Evolutionary conservation across 139 green algal species (phyloP).

Genomic region (Chlamydomonas sp.): DNA sequence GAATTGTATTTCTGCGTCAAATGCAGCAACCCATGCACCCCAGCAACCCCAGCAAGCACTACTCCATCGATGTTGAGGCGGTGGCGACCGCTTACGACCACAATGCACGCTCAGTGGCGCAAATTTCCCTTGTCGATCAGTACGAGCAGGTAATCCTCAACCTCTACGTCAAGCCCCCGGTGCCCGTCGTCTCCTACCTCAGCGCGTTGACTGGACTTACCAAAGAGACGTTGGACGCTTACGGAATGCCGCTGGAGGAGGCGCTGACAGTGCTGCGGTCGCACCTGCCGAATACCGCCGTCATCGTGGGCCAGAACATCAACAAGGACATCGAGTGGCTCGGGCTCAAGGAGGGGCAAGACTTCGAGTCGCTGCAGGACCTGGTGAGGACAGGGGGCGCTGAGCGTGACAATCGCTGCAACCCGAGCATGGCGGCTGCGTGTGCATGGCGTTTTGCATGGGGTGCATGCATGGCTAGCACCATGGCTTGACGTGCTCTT

Average conservation of each 20-base stretch:
- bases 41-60: too few species aligned
- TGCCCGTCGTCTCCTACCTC: constrained; percentile 72
- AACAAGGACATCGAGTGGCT: constrained; percentile 81
- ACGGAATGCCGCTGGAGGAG: constrained; percentile 62
- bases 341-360: constrained; percentile 62
- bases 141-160: constrained; percentile 67
- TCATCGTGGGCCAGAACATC: constrained; percentile 71
- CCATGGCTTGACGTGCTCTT: too few species aligned
- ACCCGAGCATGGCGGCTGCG: too few species aligned
- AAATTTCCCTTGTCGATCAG: constrained; percentile 80
- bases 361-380: constrained; percentile 73
- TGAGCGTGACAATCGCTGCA: too few species aligned
- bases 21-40: too few species aligned
- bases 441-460: too few species aligned
- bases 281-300: constrained; percentile 5
- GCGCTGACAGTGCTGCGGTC: constrained; percentile 28
- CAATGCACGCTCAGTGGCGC: constrained; percentile 67
- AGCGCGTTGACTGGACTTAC: constrained; percentile 70
- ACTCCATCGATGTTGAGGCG: constrained; percentile 78
- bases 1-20: too few species aligned
- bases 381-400: too few species aligned
- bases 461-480: too few species aligned
- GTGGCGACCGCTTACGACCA: constrained; percentile 80
- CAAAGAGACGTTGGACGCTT: constrained; percentile 4
- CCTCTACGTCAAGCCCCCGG: constrained; percentile 62